Conservation (phyloP, 306 rosid genomes). For the Alnus glutinosa region DNA sequence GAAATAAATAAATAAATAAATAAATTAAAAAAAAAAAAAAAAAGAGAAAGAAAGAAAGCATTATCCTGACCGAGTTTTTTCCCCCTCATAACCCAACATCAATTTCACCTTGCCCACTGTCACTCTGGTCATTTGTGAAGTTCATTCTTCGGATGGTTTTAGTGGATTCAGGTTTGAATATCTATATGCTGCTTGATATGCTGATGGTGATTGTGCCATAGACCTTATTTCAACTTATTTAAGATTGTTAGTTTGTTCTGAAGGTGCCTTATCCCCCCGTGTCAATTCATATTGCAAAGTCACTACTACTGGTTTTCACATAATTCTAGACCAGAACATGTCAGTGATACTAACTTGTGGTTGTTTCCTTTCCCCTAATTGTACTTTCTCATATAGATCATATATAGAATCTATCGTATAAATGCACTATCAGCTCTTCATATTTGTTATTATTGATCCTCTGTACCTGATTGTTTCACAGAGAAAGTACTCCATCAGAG, state of each 20-base stretch:
- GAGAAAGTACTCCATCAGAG: conserved; percentile 59
- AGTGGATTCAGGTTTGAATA: not conserved
- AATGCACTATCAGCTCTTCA: too few relatives aligned
- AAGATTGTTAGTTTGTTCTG: not conserved
- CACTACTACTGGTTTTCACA: not conserved
- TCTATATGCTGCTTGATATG: not conserved
- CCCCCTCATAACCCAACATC: not conserved
- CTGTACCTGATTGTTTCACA: conserved; percentile 26
- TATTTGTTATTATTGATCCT: not conserved
- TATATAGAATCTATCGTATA: not conserved
- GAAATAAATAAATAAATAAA: too few relatives aligned
- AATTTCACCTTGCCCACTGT: not conserved
- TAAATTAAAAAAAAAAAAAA: too few relatives aligned
- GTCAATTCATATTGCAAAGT: not conserved
- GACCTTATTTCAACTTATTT: not conserved
- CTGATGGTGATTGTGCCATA: not conserved
- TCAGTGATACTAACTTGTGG: not conserved
- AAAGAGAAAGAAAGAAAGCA: not conserved
- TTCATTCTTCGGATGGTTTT: not conserved
- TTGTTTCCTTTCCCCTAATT: too few relatives aligned
- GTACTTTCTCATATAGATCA: not conserved
- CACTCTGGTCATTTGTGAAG: not conserved
- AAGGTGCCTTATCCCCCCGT: not conserved
- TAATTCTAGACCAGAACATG: not conserved
- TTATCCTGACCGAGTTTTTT: not conserved